A percentile compares a stretch with the other conserved stretches of the same genome.
Evolutionary conservation across 306 rosid genomes (phyloP).

Genomic region (Datisca glomerata): DNA sequence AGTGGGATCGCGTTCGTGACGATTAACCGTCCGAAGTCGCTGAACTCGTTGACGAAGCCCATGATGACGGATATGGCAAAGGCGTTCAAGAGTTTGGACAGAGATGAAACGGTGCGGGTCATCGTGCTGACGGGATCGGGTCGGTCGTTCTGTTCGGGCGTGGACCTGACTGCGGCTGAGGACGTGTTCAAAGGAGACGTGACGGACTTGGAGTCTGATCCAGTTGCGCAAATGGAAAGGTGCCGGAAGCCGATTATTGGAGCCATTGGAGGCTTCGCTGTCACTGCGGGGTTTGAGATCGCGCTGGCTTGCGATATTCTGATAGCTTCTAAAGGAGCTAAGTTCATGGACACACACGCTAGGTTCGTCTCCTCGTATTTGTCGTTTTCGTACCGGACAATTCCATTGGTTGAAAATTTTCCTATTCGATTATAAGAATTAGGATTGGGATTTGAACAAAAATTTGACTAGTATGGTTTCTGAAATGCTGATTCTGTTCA

Average conservation of each 20-base stretch:
- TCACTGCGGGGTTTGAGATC: slow-evolving; percentile 91
- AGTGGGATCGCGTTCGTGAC: slow-evolving; percentile 55
- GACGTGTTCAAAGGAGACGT: slow-evolving; percentile 93
- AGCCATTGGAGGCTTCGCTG: slow-evolving; percentile 74
- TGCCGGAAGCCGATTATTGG: slow-evolving; percentile 81
- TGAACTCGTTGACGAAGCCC: slow-evolving; percentile 59
- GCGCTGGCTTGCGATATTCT: slow-evolving; percentile 76
- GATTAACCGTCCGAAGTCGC: slow-evolving; percentile 73
- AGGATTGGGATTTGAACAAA: no score
- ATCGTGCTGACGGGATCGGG: slow-evolving; percentile 72
- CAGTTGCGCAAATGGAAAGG: slow-evolving; percentile 72
- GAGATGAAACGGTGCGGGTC: slow-evolving; percentile 55
- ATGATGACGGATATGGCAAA: slow-evolving; percentile 72
- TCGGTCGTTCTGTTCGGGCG: slow-evolving; percentile 87
- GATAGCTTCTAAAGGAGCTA: slow-evolving; percentile 73
- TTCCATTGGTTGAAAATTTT: no score
- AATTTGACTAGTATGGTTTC: no score
- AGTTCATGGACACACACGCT: slow-evolving; percentile 78
- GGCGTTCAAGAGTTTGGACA: slow-evolving; percentile 45
- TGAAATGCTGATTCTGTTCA: no score
- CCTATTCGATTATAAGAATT: no score
- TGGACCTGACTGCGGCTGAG: slow-evolving; percentile 71
- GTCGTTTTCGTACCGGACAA: no score
- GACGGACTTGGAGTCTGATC: slow-evolving; percentile 55
- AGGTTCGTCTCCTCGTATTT: slow-evolving; percentile 33